These are phyloP conservation scores for Pyrenophora graminea DNA, from an alignment of 2,329 filamentous ascomycete genomes.

Conservation along the genomic window DNA sequence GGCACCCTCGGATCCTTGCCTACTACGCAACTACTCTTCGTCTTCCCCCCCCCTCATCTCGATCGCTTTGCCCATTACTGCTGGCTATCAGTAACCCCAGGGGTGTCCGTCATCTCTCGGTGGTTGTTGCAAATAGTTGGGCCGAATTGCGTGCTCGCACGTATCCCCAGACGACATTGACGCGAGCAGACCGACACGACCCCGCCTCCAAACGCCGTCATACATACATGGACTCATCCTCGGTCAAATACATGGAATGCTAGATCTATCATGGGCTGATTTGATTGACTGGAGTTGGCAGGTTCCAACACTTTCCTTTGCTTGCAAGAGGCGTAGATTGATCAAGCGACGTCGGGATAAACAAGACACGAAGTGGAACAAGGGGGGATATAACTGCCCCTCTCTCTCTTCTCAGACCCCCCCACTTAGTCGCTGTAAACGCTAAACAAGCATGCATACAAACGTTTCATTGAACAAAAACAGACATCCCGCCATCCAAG, in stretches of 20 bases:
- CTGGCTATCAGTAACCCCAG: too few relatives aligned
- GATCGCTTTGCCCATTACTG: too few relatives aligned
- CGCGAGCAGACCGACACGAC: slow-evolving; percentile 6
- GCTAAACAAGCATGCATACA: not conserved
- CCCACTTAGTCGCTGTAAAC: slow-evolving; percentile 12
- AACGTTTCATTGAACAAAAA: too few relatives aligned
- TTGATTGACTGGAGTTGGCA: too few relatives aligned
- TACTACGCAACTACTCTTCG: not conserved
- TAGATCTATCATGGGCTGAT: too few relatives aligned
- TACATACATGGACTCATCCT: too few relatives aligned
- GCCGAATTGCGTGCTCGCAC: slow-evolving; percentile 37
- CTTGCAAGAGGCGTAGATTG: not conserved
- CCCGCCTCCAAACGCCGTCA: not conserved
- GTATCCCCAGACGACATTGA: slow-evolving; percentile 4
- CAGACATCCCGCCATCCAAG: too few relatives aligned
- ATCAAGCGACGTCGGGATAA: slow-evolving; percentile 8
- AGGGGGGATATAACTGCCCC: not conserved
- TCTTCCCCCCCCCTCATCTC: slow-evolving; percentile 7
- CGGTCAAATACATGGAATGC: too few relatives aligned
- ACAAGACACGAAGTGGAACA: slow-evolving; percentile 4
- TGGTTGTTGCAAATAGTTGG: slow-evolving; percentile 33
- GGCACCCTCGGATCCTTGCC: too few relatives aligned
- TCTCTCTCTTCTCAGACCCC: not conserved
- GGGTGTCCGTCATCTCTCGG: too few relatives aligned
- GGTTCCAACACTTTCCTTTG: too few relatives aligned